A percentile compares a stretch with the other conserved stretches of the same genome.
Conservation (phyloP, 176 grass and related monocot species). For the Bolboschoenus planiculmis region DNA sequence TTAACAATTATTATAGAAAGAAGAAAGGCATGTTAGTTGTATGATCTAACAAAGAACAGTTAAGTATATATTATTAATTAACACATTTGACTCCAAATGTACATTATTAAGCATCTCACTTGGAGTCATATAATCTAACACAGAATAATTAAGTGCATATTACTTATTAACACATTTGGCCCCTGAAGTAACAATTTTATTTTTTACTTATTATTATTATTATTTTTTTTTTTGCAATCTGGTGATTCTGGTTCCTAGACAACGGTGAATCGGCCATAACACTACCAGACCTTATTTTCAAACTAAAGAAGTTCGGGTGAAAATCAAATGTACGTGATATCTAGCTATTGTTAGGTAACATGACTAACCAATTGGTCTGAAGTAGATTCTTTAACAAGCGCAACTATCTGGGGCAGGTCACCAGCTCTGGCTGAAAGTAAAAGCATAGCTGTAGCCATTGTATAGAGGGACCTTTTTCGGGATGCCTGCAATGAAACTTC, state of each 20-base stretch:
- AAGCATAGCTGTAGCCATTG: constrained; percentile 76
- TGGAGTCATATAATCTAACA: neutral
- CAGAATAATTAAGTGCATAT: neutral
- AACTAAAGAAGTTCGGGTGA: neutral
- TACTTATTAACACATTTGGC: neutral
- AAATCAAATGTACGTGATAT: neutral
- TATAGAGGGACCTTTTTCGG: constrained; percentile 75
- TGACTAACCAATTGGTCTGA: constrained; percentile 64
- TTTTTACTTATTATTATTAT: too few species aligned
- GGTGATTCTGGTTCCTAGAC: neutral
- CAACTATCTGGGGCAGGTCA: constrained; percentile 48
- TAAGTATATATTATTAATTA: neutral
- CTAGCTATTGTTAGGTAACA: constrained; percentile 11
- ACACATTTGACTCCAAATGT: neutral
- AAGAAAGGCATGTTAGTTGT: neutral
- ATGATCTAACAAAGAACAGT: neutral
- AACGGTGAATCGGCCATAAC: neutral
- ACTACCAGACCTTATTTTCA: neutral
- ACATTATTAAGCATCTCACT: neutral
- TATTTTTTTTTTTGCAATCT: neutral
- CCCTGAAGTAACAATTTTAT: neutral
- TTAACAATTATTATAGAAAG: neutral
- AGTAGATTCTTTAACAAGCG: constrained; percentile 35
- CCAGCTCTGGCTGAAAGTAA: constrained; percentile 63
- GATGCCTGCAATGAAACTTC: constrained; percentile 78